These are phyloP conservation scores for Oenanthe javanica DNA, from an alignment of 140 eudicot species.

Conservation along the genomic window DNA sequence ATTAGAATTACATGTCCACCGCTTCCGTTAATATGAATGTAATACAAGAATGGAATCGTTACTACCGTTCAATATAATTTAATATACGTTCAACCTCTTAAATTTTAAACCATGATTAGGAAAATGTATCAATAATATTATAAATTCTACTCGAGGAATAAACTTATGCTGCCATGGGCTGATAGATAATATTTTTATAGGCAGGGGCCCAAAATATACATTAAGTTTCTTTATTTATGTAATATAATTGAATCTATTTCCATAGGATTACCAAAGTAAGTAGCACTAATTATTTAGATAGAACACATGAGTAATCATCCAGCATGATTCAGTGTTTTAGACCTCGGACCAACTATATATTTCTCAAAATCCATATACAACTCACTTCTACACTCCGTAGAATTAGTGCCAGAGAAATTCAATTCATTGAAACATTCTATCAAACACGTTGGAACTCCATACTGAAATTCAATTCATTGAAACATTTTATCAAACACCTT, in stretches of 20 bases:
- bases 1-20: no score
- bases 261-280: neutral
- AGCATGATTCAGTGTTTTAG: no score
- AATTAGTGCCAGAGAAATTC: no score
- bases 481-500: no score
- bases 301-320: no score
- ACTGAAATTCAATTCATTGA: no score
- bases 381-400: no score
- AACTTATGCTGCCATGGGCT: neutral
- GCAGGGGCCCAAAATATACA: neutral
- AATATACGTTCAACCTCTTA: neutral
- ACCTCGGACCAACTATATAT: no score
- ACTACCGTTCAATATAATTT: no score
- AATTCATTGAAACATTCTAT: no score
- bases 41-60: neutral
- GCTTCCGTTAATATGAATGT: neutral
- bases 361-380: no score
- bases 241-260: neutral
- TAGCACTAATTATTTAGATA: neutral
- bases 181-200: neutral
- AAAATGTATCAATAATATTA: neutral
- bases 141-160: neutral
- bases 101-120: neutral
- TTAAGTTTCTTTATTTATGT: neutral
- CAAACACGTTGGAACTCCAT: no score